Base-by-base conservation (phyloP, 768 basidiomycete species). In the Calvatia gigantea region DNA sequence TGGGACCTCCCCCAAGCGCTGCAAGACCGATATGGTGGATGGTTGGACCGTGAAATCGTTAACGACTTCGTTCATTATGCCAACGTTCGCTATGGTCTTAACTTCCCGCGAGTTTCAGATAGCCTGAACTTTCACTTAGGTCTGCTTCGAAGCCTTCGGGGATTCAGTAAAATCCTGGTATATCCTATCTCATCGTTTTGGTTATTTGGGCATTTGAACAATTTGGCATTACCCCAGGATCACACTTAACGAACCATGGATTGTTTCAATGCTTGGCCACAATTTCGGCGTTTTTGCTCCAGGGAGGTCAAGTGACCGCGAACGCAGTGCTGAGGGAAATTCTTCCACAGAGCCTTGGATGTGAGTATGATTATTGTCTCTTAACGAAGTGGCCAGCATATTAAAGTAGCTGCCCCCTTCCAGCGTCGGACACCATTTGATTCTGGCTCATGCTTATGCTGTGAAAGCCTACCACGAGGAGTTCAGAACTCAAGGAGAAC, bases 1-100 rank as follows among this genome's bases (percentile, higher is more conserved):
- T 90, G 87, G 89, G 89, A 91, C 61, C 74, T 89, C 6, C 89
- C 89, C 4, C 84, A 87, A 65, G 82, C 71, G 1, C 73, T 93
- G 41, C 79, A 87, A 33, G 84, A 89, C 51, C 76, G 84, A 47
- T 91, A 91, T 64, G 83, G 82, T 2, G 88, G 88, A 2, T 91
- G 86, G 87, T 70, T 87, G n/a, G 80, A 82, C 69, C 81, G 78
- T 59, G 75, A 84, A 53, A 79, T 88, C 47, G 70, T 86, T 12
- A 68, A 76, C 33, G 89, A 91, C 66, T 90, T 76, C 52, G 75
- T 76, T 25, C 71, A 78, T 60, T 91, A 86, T 64, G 81, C 87
- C 21, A 73, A 71, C 62, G 82, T 75, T 48, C 33, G 65, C 11
- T n/a, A n/a, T n/a, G n/a, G n/a, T n/a, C 3, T 14, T 33, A 42